phyloP scores from a whole-genome alignment of 176 grass and related monocot genomes.

The Oryza glaberrima region DNA sequence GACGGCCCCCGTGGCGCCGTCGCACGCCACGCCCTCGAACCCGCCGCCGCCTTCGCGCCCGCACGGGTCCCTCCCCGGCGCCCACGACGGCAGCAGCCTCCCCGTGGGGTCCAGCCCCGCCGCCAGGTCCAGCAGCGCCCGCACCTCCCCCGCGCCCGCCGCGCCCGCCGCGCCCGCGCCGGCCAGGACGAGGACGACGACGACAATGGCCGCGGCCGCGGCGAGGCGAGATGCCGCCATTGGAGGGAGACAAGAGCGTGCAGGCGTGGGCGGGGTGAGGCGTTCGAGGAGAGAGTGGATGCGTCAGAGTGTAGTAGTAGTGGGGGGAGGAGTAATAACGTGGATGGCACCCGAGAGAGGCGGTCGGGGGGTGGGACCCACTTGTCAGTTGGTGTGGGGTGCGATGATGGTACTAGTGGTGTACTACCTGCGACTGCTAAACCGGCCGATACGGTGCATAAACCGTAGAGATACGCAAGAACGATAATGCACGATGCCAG shows the following conservation, averaged over 20 bases:
- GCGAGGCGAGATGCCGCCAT: constrained; percentile 16
- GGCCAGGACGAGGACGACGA: background rate
- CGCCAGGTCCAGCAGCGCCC: constrained; percentile 73
- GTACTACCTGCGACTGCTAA: too few relatives aligned
- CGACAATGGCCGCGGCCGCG: constrained; percentile 10
- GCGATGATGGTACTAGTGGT: too few relatives aligned
- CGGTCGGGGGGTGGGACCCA: background rate
- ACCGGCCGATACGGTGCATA: too few relatives aligned
- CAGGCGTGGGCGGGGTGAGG: constrained; percentile 33
- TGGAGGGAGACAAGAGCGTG: constrained; percentile 24
- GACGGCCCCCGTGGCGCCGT: constrained; percentile 61
- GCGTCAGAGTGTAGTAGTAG: too few relatives aligned
- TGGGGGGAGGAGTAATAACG: constrained; percentile 17
- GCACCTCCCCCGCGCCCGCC: constrained; percentile 50
- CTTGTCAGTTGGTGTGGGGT: background rate
- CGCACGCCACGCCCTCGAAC: constrained; percentile 87
- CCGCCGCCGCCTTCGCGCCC: constrained; percentile 43
- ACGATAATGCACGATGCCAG: too few relatives aligned
- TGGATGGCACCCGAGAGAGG: constrained; percentile 12
- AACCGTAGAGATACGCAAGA: too few relatives aligned
- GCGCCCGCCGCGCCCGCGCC: background rate
- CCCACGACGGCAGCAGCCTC: constrained; percentile 68
- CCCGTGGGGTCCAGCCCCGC: constrained; percentile 66
- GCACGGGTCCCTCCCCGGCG: constrained; percentile 65
- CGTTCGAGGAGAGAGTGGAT: constrained; percentile 26